These are phyloP conservation scores for Narthecium ossifragum DNA, from an alignment of 106 monocot species.

Conservation along the genomic window DNA sequence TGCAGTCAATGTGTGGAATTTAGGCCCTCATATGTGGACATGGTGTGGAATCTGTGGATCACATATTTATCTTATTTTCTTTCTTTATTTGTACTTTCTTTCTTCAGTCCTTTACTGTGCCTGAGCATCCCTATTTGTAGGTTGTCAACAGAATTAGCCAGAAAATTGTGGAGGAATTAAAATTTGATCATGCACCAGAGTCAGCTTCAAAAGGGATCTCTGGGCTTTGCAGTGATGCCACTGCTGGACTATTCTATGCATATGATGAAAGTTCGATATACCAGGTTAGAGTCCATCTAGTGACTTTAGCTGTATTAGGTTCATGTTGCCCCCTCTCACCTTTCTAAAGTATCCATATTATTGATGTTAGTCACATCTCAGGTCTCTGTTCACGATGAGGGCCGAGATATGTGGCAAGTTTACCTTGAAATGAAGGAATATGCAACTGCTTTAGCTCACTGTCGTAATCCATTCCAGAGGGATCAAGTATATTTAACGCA, in stretches of 20 bases:
- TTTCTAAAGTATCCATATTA: not conserved
- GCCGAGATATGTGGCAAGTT: conserved; percentile 95
- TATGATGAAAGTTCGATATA: conserved; percentile 96
- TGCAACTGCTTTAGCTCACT: conserved; percentile 83
- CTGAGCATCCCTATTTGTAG: conserved; percentile 25
- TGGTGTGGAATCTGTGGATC: not conserved
- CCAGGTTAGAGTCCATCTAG: too few species aligned
- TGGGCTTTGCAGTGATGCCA: conserved; percentile 89
- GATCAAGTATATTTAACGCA: conserved; percentile 93
- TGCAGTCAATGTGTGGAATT: too few species aligned
- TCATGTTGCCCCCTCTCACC: too few species aligned
- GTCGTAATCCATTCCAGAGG: conserved; percentile 74
- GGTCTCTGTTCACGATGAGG: conserved; percentile 91
- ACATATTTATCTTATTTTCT: not conserved
- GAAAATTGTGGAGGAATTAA: conserved; percentile 75
- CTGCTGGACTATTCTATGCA: conserved; percentile 88
- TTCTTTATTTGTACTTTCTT: not conserved
- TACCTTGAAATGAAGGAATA: conserved; percentile 83
- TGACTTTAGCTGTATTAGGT: too few species aligned
- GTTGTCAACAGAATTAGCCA: conserved; percentile 95
- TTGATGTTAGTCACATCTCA: conserved; percentile 18
- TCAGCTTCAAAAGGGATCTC: conserved; percentile 77
- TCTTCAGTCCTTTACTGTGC: not conserved
- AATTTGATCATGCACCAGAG: conserved; percentile 80
- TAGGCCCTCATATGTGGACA: too few species aligned